These are phyloP conservation scores for Cubamyces lactineus DNA, from an alignment of 768 basidiomycete genomes.

Conservation along the genomic window DNA sequence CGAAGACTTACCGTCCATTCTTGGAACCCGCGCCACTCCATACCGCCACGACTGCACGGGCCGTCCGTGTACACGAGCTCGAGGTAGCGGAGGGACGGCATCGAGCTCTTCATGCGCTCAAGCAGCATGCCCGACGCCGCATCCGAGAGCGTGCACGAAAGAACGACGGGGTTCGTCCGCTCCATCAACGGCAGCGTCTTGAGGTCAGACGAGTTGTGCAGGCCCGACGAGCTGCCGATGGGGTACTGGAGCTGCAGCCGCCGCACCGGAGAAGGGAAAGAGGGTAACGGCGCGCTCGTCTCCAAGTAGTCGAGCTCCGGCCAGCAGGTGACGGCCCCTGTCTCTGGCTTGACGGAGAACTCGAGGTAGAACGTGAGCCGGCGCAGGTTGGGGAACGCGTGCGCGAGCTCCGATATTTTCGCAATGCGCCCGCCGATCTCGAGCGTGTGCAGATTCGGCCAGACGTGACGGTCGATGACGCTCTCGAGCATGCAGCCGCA, in stretches of 20 bases:
- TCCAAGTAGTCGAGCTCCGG: constrained; percentile 26
- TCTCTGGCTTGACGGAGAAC: constrained; percentile 26
- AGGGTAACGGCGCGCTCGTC: constrained; percentile 25
- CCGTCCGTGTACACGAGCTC: constrained; percentile 25
- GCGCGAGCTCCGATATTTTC: constrained; percentile 22
- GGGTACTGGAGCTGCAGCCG: constrained; percentile 24
- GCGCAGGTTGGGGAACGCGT: constrained; percentile 26
- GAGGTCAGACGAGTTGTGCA: constrained; percentile 12
- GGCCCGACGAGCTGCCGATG: constrained; percentile 11
- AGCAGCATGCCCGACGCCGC: constrained; percentile 14
- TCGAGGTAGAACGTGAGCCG: constrained; percentile 26
- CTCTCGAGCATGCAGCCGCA: constrained; percentile 29
- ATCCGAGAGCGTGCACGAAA: constrained; percentile 22
- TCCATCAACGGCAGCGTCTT: constrained; percentile 22
- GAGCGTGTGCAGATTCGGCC: constrained; percentile 25
- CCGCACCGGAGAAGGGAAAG: constrained; percentile 22
- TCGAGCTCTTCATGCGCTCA: constrained; percentile 18
- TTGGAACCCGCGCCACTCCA: constrained; percentile 13
- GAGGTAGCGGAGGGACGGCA: constrained; percentile 25
- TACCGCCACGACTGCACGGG: background rate
- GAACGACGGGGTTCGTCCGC: constrained; percentile 23
- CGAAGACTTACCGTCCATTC: constrained; percentile 21
- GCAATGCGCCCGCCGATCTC: constrained; percentile 27
- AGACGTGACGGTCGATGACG: constrained; percentile 21
- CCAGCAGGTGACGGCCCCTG: constrained; percentile 21